phyloP scores from a whole-genome alignment of 2,329 filamentous ascomycete genomes.

The Pseudogymnoascus sp. region DNA sequence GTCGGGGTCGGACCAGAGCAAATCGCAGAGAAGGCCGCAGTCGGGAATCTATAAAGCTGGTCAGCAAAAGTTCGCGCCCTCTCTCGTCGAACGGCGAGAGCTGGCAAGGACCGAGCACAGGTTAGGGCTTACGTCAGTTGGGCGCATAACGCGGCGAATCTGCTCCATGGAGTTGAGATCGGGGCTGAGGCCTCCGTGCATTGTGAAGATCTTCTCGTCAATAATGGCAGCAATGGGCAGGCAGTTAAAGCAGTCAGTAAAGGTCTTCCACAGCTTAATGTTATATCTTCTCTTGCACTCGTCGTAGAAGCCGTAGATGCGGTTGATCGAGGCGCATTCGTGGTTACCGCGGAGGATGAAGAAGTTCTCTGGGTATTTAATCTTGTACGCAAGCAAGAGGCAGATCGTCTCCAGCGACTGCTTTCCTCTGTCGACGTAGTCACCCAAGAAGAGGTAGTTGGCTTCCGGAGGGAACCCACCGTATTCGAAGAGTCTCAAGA shows the following conservation, averaged over 20 bases:
- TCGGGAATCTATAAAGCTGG: slow-evolving; percentile 71
- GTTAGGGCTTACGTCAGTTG: slow-evolving; percentile 76
- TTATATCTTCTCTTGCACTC: slow-evolving; percentile 99
- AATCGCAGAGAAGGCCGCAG: slow-evolving; percentile 92
- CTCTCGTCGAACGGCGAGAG: slow-evolving; percentile 23
- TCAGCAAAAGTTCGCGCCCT: slow-evolving; percentile 29
- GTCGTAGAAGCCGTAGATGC: slow-evolving; percentile 99
- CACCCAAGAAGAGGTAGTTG: slow-evolving; percentile 98
- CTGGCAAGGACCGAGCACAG: slow-evolving; percentile 20
- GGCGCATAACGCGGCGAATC: slow-evolving; percentile 97
- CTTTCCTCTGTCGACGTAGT: slow-evolving; percentile 98
- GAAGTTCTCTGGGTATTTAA: slow-evolving; percentile 99
- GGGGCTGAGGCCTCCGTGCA: slow-evolving; percentile 96
- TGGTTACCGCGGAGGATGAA: slow-evolving; percentile 98
- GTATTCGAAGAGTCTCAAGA: slow-evolving; percentile 95
- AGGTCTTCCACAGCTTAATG: slow-evolving; percentile 99
- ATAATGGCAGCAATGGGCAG: slow-evolving; percentile 97
- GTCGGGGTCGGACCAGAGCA: slow-evolving; percentile 97
- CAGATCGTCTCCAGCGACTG: slow-evolving; percentile 98
- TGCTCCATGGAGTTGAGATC: slow-evolving; percentile 99
- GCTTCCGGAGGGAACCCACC: slow-evolving; percentile 96
- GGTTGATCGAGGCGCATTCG: slow-evolving; percentile 97
- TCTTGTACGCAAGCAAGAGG: slow-evolving; percentile 94
- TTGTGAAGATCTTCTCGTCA: slow-evolving; percentile 99
- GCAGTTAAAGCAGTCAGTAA: slow-evolving; percentile 99